A percentile compares a stretch with the other conserved stretches of the same genome.
Conservation (phyloP, 345 rosid species). For the Eucalyptus melliodora region DNA sequence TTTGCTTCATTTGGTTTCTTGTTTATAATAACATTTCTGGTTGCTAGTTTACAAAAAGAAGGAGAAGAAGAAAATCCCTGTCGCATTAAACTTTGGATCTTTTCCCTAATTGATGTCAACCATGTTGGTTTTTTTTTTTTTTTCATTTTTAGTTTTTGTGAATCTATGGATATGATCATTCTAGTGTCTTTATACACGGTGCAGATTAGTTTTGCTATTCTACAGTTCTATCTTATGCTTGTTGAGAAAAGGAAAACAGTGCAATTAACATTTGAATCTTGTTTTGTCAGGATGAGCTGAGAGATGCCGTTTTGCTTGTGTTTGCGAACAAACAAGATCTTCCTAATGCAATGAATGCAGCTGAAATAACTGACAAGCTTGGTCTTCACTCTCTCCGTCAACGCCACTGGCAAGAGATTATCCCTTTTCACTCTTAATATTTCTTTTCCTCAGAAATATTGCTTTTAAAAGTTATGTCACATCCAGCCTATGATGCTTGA, state of each 20-base stretch:
- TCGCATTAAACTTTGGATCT: background rate
- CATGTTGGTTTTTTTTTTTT: background rate
- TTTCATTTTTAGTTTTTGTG: background rate
- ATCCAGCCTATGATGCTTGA: background rate
- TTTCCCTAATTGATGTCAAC: background rate
- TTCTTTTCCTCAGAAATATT: background rate
- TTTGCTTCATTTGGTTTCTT: background rate
- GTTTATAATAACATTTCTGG: background rate
- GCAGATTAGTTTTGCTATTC: background rate
- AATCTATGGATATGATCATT: background rate
- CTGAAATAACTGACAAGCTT: slow-evolving; percentile 91
- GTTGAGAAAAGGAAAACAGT: background rate
- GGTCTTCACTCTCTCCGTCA: slow-evolving; percentile 91
- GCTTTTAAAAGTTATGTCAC: background rate
- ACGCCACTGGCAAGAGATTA: slow-evolving; percentile 59
- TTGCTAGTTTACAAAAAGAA: background rate
- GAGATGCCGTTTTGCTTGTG: slow-evolving; percentile 83
- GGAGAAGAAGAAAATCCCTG: background rate
- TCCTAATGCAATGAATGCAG: slow-evolving; percentile 95
- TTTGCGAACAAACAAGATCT: slow-evolving; percentile 94
- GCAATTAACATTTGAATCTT: too few relatives aligned
- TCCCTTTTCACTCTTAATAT: background rate
- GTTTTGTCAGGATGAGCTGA: slow-evolving; percentile 55
- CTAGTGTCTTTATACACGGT: background rate
- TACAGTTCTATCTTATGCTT: background rate